Percentiles rank a stretch among this genome's conserved stretches.
Conservation (phyloP, 371 early-diverging fungal species). For the Blakeslea trispora region DNA sequence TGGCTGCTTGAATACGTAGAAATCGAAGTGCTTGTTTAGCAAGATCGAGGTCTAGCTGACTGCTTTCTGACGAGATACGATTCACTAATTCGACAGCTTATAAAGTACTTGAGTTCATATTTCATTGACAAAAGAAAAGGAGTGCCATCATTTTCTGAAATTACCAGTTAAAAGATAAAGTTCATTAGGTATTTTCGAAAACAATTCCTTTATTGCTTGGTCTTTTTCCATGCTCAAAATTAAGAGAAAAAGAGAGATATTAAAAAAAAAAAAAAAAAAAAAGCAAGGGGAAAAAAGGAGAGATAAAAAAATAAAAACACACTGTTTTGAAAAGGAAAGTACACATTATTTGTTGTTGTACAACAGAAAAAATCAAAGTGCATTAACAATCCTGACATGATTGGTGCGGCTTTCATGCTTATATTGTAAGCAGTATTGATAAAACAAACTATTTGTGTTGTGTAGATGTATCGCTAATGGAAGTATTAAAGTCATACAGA, state of each 20-base stretch:
- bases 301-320: neutral
- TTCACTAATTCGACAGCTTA: conserved; percentile 31
- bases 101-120: neutral
- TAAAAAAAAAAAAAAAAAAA: neutral
- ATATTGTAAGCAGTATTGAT: too few relatives aligned
- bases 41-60: conserved; percentile 1
- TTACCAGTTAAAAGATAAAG: conserved; percentile 29
- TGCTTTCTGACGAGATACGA: conserved; percentile 1
- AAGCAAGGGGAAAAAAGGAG: neutral
- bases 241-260: neutral
- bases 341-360: too few relatives aligned
- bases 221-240: conserved; percentile 6
- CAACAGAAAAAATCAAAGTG: too few relatives aligned
- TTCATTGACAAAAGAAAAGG: neutral
- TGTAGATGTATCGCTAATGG: too few relatives aligned
- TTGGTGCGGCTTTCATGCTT: too few relatives aligned
- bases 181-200: conserved; percentile 22
- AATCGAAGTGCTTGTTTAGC: conserved; percentile 28
- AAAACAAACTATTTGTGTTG: too few relatives aligned
- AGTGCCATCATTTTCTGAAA: neutral
- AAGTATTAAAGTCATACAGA: too few relatives aligned
- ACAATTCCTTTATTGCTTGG: conserved; percentile 20
- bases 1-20: conserved; percentile 33
- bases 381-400: too few relatives aligned
- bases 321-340: too few relatives aligned